Base-by-base conservation (phyloP, 2,329 filamentous ascomycete species). In the Diaporthe destruens region DNA sequence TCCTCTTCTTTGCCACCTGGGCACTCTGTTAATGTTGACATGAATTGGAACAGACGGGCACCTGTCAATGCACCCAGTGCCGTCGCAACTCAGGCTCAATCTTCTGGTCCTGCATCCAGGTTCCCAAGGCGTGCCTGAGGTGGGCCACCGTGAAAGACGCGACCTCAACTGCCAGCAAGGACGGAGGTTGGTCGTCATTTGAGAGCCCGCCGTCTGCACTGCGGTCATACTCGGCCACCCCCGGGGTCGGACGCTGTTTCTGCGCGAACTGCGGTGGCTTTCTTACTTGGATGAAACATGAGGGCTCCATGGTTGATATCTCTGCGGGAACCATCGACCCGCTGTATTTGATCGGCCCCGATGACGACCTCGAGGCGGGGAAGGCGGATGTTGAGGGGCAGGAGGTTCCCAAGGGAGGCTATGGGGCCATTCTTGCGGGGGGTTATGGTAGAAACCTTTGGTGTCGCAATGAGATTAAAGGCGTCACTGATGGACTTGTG, bases 1-100 rank as follows among this genome's bases (percentile, higher is more conserved):
- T 39, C 9, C 12, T 6, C 49, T n/a, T n/a, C 32, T 4, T 39
- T 12, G 12, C 20, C 47, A 25, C n/a, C n/a, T n/a, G n/a, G n/a
- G n/a, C n/a, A n/a, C 12, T 53, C 32, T n/a, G 32, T 32, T 51
- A 8, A 66, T 20, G n/a, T 6, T n/a, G n/a, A 6, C 5, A 1
- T 51, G 20, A 12, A 14, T 39, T n/a, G n/a, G n/a, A 18, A 16
- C 14, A 86, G 85, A 81, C 81, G 73, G 78, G 79, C 57, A 87
- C 84, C 8, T 90, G 87, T 77, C 87, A 89, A 75, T 89, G 87
- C 80, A 86, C 85, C 8, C 87, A 88, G 77, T 89, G 87, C 79
- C 86, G 87, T 77, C 86, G 86, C 71, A 82, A 85, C 73, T 85
- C 85, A 9, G 87, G 87, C 67, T 77, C 83, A 5, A 82, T 89